Percentiles rank a stretch among this genome's conserved stretches.
Evolutionary conservation across 1,284 basidiomycete genomes (phyloP).

Genomic region (Tilletiaria anomala): DNA sequence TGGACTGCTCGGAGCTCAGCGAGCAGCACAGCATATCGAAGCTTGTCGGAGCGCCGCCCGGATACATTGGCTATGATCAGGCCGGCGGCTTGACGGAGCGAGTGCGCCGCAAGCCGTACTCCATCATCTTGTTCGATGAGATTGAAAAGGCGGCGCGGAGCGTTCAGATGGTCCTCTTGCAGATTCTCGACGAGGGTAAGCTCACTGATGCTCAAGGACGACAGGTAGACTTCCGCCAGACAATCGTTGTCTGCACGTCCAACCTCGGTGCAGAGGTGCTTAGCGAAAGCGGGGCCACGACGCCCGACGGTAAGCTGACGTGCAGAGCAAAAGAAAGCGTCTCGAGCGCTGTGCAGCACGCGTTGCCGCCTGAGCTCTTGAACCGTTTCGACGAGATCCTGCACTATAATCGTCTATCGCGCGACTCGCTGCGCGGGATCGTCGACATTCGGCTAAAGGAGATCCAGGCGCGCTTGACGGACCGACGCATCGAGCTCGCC

Average conservation of each 20-base stretch:
- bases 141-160: constrained; percentile 17
- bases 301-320: constrained; percentile 52
- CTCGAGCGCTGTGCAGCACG: constrained; percentile 52
- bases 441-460: constrained; percentile 49
- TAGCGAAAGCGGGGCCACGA: constrained; percentile 53
- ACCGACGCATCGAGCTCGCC: constrained; percentile 53
- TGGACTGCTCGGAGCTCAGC: constrained; percentile 49
- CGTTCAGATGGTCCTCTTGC: constrained; percentile 61
- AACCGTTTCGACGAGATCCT: constrained; percentile 63
- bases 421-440: constrained; percentile 59
- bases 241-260: constrained; percentile 81
- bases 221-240: constrained; percentile 62
- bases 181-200: constrained; percentile 79
- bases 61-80: constrained; percentile 38
- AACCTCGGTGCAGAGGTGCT: constrained; percentile 71
- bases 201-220: constrained; percentile 54
- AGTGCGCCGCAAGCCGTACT: constrained; percentile 13
- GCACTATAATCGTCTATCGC: constrained; percentile 58
- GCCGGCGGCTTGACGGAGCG: constrained; percentile 52
- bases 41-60: constrained; percentile 76
- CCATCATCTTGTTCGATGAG: constrained; percentile 37
- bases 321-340: constrained; percentile 54
- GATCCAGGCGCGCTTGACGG: constrained; percentile 7
- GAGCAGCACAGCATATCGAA: constrained; percentile 79
- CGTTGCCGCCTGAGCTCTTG: constrained; percentile 62